A percentile compares a stretch with the other conserved stretches of the same genome.
Conservation (phyloP, 345 rosid species). For the Linum tenue region DNA sequence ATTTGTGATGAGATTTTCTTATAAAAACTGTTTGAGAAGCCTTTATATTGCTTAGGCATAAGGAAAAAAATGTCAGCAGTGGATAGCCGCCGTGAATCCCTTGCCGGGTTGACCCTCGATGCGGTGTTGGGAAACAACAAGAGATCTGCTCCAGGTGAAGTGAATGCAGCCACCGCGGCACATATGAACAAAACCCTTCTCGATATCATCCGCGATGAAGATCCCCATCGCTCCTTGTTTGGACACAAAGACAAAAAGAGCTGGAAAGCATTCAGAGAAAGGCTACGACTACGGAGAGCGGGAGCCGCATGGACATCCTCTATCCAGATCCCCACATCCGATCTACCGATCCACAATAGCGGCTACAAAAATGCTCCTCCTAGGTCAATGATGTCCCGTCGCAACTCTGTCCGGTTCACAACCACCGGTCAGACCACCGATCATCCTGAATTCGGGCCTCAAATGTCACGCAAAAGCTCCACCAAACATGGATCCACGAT, state of each 20-base stretch:
- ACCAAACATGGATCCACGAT: conserved; percentile 30
- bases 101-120: neutral
- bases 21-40: too few relatives aligned
- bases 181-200: conserved; percentile 31
- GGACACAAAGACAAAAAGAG: conserved; percentile 48
- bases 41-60: neutral
- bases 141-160: neutral
- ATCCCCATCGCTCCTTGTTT: conserved; percentile 23
- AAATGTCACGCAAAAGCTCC: conserved; percentile 44
- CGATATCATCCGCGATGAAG: conserved; percentile 58
- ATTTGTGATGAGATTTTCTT: too few relatives aligned
- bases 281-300: conserved; percentile 54
- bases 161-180: neutral
- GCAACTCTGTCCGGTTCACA: conserved; percentile 22
- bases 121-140: neutral
- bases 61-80: neutral
- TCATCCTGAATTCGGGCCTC: conserved; percentile 10
- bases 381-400: conserved; percentile 25
- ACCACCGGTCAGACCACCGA: conserved; percentile 9
- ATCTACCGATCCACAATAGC: conserved; percentile 26
- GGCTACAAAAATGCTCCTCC: neutral
- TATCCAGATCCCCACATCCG: conserved; percentile 45
- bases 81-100: neutral
- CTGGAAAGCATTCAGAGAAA: conserved; percentile 73
- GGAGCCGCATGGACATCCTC: conserved; percentile 64